These are phyloP conservation scores for Agarophyton chilense DNA, from an alignment of 23 red algal genomes.

Conservation along the genomic window DNA sequence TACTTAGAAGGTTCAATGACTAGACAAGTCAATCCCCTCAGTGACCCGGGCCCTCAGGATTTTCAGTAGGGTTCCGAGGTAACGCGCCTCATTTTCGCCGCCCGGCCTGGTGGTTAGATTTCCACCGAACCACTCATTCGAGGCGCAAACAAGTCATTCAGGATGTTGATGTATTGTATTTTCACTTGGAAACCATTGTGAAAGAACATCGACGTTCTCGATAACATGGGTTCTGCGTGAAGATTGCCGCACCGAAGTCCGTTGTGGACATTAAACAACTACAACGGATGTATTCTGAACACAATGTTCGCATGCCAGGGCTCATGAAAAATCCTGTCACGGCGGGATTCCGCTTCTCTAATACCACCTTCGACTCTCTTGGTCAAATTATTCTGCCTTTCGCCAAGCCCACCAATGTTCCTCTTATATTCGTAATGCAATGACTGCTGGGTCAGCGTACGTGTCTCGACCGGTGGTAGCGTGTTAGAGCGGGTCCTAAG, in stretches of 20 bases:
- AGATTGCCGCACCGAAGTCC: conserved; percentile 9
- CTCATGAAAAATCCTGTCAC: neutral
- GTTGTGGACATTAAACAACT: neutral
- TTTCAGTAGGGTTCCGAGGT: conserved; percentile 2
- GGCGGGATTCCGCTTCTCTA: neutral
- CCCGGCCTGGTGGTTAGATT: neutral
- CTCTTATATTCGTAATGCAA: neutral
- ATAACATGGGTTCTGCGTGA: neutral
- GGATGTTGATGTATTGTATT: neutral
- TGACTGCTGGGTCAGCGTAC: too few species aligned
- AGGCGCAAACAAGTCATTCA: neutral
- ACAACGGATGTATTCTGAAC: neutral
- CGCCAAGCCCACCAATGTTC: neutral
- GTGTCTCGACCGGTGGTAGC: too few species aligned
- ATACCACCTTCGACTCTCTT: neutral
- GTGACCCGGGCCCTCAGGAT: neutral
- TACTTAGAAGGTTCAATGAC: neutral
- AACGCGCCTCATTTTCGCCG: neutral
- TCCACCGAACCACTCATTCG: neutral
- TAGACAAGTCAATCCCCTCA: neutral
- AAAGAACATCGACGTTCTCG: neutral
- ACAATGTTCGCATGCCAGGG: neutral
- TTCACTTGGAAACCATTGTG: too few species aligned
- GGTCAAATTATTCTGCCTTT: neutral
- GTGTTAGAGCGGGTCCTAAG: too few species aligned